Percentiles rank a stretch among this genome's conserved stretches.
These are phyloP conservation scores for Hawksworthiomyces lignivorus DNA, from an alignment of 2,329 filamentous ascomycete genomes.

Conservation along the genomic window DNA sequence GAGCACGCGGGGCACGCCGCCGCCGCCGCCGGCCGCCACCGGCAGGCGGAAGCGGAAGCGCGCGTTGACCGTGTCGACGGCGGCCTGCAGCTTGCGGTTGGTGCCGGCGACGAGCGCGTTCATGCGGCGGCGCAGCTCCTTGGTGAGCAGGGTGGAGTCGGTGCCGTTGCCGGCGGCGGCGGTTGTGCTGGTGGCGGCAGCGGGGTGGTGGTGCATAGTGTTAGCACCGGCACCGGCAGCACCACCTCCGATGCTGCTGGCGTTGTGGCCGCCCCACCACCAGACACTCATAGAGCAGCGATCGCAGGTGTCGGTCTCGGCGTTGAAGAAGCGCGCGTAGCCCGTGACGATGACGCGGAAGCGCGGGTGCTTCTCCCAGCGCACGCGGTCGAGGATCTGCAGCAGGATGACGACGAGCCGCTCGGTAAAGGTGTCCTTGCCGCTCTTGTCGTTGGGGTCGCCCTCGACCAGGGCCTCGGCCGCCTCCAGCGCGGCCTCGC, in stretches of 20 bases:
- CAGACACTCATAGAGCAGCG: constrained; percentile 38
- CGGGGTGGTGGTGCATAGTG: too few relatives aligned
- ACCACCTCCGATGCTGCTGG: background rate
- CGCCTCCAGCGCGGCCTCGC: constrained; percentile 30
- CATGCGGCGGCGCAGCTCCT: constrained; percentile 30
- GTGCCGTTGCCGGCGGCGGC: constrained; percentile 7
- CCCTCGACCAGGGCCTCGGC: constrained; percentile 27
- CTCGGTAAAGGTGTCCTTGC: constrained; percentile 10
- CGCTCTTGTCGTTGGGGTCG: constrained; percentile 27
- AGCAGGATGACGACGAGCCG: constrained; percentile 30
- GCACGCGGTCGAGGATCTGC: constrained; percentile 35
- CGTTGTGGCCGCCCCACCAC: constrained; percentile 33
- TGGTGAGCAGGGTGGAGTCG: constrained; percentile 24
- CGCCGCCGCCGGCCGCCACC: background rate
- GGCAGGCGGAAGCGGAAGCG: constrained; percentile 27
- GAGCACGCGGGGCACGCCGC: constrained; percentile 20
- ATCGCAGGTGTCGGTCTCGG: constrained; percentile 34
- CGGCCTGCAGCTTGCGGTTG: constrained; percentile 31
- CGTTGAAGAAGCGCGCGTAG: constrained; percentile 42
- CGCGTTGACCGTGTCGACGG: constrained; percentile 29
- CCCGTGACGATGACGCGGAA: constrained; percentile 39
- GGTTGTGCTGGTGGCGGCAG: too few relatives aligned
- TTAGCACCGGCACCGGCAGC: too few relatives aligned
- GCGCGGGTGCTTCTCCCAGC: constrained; percentile 35
- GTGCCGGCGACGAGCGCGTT: constrained; percentile 36